A percentile compares a stretch with the other conserved stretches of the same genome.
phyloP scores from a whole-genome alignment of 164 flowering plant genomes.

The Brasenia schreberi region DNA sequence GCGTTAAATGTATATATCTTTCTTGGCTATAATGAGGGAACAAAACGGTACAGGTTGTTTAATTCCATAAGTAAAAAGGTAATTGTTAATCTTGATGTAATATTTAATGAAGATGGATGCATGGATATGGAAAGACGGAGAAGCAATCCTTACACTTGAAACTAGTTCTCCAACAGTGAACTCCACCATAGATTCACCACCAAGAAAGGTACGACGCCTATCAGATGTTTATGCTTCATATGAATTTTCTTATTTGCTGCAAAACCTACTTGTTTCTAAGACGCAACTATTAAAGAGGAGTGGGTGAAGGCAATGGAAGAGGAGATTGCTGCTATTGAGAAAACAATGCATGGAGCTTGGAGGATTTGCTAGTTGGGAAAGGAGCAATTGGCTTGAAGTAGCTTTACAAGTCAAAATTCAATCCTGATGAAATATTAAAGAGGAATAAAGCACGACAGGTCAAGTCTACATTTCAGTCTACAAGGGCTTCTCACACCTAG shows the following conservation, averaged over 20 bases:
- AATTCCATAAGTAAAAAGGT: neutral
- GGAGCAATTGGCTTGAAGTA: conserved; percentile 7
- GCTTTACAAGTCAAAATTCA: conserved; percentile 6
- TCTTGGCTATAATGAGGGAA: neutral
- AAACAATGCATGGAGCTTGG: conserved; percentile 4
- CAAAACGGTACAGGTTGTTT: neutral
- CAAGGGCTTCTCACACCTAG: too few species aligned
- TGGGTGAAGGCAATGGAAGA: conserved; percentile 9
- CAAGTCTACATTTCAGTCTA: too few species aligned
- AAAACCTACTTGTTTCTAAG: conserved; percentile 6
- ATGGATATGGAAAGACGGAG: neutral
- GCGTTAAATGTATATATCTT: neutral
- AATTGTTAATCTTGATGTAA: neutral
- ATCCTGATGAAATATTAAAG: conserved; percentile 1
- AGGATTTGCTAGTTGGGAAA: conserved; percentile 1
- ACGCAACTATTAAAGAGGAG: conserved; percentile 1
- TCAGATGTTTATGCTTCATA: neutral
- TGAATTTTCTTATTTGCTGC: neutral
- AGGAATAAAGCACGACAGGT: conserved; percentile 6
- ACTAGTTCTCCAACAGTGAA: neutral
- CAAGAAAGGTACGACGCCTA: neutral
- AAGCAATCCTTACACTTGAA: neutral
- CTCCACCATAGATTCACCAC: neutral
- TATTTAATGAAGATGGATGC: neutral
- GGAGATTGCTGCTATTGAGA: conserved; percentile 7